Conservation (phyloP, 305 asterid genomes). For the Solanum hybrid region DNA sequence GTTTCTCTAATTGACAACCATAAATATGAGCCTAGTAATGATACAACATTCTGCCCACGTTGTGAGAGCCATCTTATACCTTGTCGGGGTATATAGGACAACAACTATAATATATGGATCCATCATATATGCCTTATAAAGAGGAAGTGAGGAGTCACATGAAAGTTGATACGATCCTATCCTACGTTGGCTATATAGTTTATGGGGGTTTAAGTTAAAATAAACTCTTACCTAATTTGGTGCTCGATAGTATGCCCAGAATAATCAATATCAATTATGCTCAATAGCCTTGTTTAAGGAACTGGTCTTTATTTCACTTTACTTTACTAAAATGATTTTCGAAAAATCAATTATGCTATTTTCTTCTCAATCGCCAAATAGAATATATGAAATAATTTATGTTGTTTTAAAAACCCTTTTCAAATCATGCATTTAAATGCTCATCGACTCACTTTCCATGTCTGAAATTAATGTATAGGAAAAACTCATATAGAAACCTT, state of each 20-base stretch:
- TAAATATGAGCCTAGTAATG: neutral
- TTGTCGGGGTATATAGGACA: too few relatives aligned
- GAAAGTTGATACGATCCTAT: too few relatives aligned
- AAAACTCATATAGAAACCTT: neutral
- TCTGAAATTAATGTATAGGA: neutral
- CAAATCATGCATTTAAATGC: neutral
- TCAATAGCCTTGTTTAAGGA: too few relatives aligned
- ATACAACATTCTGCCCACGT: neutral
- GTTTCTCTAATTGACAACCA: neutral
- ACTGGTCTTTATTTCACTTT: too few relatives aligned
- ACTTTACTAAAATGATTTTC: neutral
- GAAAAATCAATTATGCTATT: too few relatives aligned
- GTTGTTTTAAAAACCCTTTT: neutral
- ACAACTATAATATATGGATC: neutral
- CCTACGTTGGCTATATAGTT: too few relatives aligned
- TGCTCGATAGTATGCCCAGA: too few relatives aligned
- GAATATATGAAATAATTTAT: too few relatives aligned
- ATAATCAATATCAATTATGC: neutral
- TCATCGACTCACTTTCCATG: neutral
- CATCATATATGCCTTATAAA: neutral
- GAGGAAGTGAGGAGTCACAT: neutral
- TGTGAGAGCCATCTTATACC: neutral
- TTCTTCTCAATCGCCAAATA: neutral
- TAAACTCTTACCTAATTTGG: neutral
- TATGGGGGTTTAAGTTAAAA: neutral